Evolutionary conservation across 2,329 filamentous ascomycete genomes (phyloP).

Genomic region (Biscogniauxia sp.): DNA sequence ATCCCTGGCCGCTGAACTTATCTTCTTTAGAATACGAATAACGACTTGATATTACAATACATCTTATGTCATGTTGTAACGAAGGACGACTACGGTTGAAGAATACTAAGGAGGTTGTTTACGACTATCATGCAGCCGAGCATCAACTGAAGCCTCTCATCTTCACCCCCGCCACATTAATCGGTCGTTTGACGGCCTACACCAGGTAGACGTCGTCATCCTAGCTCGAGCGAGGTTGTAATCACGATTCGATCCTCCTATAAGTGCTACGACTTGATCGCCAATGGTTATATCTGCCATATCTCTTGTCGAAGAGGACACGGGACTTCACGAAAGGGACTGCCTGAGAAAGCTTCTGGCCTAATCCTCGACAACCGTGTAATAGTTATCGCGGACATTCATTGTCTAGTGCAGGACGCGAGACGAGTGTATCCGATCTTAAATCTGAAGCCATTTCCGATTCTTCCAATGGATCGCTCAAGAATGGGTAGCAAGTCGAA

Average conservation of each 20-base stretch:
- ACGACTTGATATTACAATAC: neutral
- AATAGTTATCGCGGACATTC: neutral
- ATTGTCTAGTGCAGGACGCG: neutral
- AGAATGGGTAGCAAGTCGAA: conserved; percentile 42
- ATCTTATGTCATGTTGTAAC: neutral
- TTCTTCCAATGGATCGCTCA: conserved; percentile 2
- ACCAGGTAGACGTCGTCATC: too few relatives aligned
- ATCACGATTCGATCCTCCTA: neutral
- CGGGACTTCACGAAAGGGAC: neutral
- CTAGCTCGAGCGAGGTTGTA: too few relatives aligned
- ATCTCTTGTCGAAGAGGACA: neutral
- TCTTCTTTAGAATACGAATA: neutral
- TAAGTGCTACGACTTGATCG: neutral
- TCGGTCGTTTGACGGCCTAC: too few relatives aligned
- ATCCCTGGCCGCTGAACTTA: neutral
- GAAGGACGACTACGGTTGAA: neutral
- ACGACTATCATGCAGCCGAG: too few relatives aligned
- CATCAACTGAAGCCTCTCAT: too few relatives aligned
- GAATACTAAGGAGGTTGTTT: neutral
- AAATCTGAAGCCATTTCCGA: neutral
- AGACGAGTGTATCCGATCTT: neutral
- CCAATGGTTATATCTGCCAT: neutral
- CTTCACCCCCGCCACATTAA: too few relatives aligned
- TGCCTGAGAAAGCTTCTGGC: neutral
- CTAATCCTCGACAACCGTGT: neutral